phyloP scores from a whole-genome alignment of 164 flowering plant genomes.

The Akebia trifoliata region DNA sequence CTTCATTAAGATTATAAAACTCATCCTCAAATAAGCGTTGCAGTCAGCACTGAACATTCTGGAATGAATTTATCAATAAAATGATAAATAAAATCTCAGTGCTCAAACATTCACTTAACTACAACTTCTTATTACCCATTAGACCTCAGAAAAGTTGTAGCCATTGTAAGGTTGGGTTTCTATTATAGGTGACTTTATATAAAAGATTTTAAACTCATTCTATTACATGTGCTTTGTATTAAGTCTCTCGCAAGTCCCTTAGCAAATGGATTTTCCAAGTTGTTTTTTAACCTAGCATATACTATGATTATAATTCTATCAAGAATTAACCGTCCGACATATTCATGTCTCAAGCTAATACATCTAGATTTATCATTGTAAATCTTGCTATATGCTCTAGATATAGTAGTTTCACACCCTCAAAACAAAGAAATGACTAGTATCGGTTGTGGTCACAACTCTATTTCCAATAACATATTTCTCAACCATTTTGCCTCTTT shows the following conservation, averaged over 20 bases:
- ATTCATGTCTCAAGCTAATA: slow-evolving; percentile 19
- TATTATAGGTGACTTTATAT: slow-evolving; percentile 3
- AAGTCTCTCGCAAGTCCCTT: slow-evolving; percentile 1
- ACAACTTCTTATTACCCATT: slow-evolving; percentile 4
- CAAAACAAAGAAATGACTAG: slow-evolving; percentile 13
- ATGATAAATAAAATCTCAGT: background rate
- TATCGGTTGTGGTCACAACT: slow-evolving; percentile 21
- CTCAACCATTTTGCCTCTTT: background rate
- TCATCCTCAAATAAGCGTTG: background rate
- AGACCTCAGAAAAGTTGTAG: slow-evolving; percentile 1
- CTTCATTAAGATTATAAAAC: slow-evolving; percentile 2
- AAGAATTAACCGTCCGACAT: slow-evolving; percentile 6
- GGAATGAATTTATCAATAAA: background rate
- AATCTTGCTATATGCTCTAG: slow-evolving; percentile 14
- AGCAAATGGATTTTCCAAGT: background rate
- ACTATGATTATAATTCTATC: background rate
- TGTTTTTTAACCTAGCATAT: slow-evolving; percentile 9
- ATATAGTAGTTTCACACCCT: slow-evolving; percentile 12
- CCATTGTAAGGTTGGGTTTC: background rate
- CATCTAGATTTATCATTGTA: slow-evolving; percentile 27
- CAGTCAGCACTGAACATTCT: background rate
- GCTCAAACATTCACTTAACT: background rate
- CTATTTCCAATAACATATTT: background rate
- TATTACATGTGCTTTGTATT: background rate
- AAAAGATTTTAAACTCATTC: background rate